Evolutionary conservation across 2,329 filamentous ascomycete species (phyloP).

Genomic region (Colletotrichum filicis): DNA sequence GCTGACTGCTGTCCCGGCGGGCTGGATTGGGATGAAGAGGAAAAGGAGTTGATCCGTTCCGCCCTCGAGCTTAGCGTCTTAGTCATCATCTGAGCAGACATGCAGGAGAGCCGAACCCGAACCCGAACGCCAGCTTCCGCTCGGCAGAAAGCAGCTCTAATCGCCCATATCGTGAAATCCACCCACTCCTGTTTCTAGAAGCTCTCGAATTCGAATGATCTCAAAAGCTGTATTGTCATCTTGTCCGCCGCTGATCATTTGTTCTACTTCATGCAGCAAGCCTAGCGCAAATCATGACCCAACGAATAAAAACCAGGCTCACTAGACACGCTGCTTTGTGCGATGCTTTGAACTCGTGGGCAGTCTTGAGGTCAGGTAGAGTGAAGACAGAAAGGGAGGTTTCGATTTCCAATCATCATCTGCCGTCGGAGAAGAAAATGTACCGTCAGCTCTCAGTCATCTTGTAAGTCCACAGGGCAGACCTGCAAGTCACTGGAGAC

Average conservation of each 20-base stretch:
- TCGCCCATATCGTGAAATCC: no score
- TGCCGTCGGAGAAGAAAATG: not conserved
- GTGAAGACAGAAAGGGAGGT: not conserved
- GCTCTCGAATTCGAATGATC: no score
- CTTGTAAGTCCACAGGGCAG: not conserved
- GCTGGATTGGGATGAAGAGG: not conserved
- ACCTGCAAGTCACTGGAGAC: not conserved
- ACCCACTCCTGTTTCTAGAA: no score
- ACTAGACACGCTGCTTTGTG: no score
- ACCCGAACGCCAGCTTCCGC: not conserved
- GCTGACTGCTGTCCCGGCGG: not conserved
- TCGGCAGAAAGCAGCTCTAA: no score
- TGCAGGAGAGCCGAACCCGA: not conserved
- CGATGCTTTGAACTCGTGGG: no score
- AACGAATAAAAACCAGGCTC: no score
- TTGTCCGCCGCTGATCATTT: no score
- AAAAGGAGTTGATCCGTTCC: not conserved
- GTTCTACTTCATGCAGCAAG: no score
- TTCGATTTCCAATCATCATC: not conserved
- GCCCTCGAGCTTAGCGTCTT: not conserved
- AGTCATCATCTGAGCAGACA: not conserved
- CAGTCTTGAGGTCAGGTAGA: not conserved
- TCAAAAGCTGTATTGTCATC: no score
- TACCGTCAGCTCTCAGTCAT: not conserved
- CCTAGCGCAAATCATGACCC: no score